Evolutionary conservation across 2,329 filamentous ascomycete genomes (phyloP), one percentile per base, ranked within the genome.

Genomic region (Gliomastix tumulicola): DNA sequence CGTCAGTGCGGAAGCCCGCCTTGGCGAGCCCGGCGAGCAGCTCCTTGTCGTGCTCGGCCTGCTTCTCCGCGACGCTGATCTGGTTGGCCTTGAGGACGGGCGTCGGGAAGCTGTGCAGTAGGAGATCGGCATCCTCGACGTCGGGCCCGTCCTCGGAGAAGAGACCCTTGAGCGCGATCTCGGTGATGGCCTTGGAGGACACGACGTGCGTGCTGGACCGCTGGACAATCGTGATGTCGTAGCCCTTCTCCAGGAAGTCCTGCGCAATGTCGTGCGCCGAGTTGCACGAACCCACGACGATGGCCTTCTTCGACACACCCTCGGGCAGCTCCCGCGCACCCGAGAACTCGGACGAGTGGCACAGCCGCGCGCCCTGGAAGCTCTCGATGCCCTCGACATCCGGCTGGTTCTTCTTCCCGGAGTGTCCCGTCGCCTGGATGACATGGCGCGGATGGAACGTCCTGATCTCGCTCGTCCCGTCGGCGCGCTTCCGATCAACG

Each of bases 201-300:
- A 84, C 63, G 4, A 87, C 78, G 37, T 71, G 75, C 0, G 83
- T 85, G 7, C 69, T 74, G 1, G 73, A 77, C 4, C 82, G 71
- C 55, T 87, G 83, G 0, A 87, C 68, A 54, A 87, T 79, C 0
- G 82, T 86, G 2, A 84, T 73, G 4, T 75, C 63, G 42, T 79
- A 79, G 0, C 82, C 82, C 34, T 77, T 75, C 46, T 84, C 79
- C 23, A 73, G 67, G 47, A 71, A 84, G 43, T 84, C 77, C 39
- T 84, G 79, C 1, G 77, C 74, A 38, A 84, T 84, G 43, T 85
- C 82, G 46, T 83, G 78, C 6, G 67, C 77, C 0, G 77, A 82
- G 54, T 84, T 85, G 54, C 80, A 82, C 2, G 74, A 78, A 2
- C 82, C 82, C 0, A 86, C 66, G 0, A 87, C 72, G 2, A 84